These are phyloP conservation scores for Paecilomyces formosus DNA, from an alignment of 2,329 filamentous ascomycete genomes.

Conservation along the genomic window DNA sequence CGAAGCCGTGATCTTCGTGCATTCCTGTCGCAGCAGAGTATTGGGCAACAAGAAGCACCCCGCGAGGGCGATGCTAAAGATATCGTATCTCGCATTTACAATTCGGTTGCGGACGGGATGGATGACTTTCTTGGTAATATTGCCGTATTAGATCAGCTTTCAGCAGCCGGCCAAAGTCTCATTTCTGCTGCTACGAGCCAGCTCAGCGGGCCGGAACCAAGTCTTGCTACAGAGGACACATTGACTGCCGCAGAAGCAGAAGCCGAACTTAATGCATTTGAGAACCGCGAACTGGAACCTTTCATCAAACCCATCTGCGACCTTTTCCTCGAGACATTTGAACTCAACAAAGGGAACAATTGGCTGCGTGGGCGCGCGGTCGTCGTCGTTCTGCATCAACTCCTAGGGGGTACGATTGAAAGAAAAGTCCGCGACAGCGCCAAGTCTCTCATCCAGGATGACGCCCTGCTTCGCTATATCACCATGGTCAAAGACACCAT, in stretches of 20 bases:
- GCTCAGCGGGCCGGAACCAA: slow-evolving; percentile 40
- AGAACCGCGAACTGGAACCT: slow-evolving; percentile 79
- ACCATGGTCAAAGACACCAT: slow-evolving; percentile 64
- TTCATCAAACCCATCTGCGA: slow-evolving; percentile 99
- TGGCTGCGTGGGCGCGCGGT: slow-evolving; percentile 95
- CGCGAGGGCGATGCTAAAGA: slow-evolving; percentile 63
- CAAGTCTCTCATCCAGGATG: slow-evolving; percentile 65
- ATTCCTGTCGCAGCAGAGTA: slow-evolving; percentile 81
- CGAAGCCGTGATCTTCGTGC: slow-evolving; percentile 85
- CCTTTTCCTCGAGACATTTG: slow-evolving; percentile 91
- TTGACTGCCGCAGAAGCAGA: slow-evolving; percentile 67
- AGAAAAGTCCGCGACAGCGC: slow-evolving; percentile 86
- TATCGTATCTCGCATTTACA: slow-evolving; percentile 90
- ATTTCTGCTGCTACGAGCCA: slow-evolving; percentile 47
- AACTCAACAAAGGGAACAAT: slow-evolving; percentile 89
- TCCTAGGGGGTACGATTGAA: slow-evolving; percentile 92
- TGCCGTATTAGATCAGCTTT: slow-evolving; percentile 88
- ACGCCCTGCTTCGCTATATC: slow-evolving; percentile 70
- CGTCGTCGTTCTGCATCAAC: slow-evolving; percentile 90
- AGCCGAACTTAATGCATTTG: slow-evolving; percentile 87
- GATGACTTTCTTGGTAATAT: slow-evolving; percentile 97
- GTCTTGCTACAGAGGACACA: slow-evolving; percentile 39
- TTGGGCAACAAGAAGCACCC: slow-evolving; percentile 57
- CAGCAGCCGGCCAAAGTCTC: slow-evolving; percentile 83
- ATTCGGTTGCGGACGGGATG: slow-evolving; percentile 95